Conservation (phyloP, 164 flowering plant genomes). For the Brasenia schreberi region DNA sequence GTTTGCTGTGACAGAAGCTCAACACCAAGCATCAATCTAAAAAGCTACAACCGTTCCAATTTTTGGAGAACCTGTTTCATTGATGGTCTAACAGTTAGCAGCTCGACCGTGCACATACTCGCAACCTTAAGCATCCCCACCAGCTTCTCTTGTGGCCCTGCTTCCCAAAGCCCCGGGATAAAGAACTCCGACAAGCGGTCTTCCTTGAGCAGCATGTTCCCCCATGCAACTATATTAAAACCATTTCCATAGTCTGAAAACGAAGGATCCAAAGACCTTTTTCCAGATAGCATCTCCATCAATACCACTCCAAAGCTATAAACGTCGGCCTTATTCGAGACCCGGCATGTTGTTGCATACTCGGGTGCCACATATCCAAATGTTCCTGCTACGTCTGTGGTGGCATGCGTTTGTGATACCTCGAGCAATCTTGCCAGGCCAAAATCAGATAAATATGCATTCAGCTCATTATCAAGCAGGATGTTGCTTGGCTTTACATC, state of each 20-base stretch:
- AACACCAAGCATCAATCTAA: neutral
- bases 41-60: constrained; percentile 29
- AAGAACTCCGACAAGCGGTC: constrained; percentile 42
- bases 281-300: constrained; percentile 61
- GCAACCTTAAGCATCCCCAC: constrained; percentile 49
- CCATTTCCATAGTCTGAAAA: constrained; percentile 65
- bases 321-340: constrained; percentile 70
- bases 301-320: constrained; percentile 71
- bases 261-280: constrained; percentile 61
- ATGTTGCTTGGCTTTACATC: constrained; percentile 82
- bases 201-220: constrained; percentile 39
- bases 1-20: neutral
- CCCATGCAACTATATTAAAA: constrained; percentile 65
- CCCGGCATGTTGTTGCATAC: constrained; percentile 74
- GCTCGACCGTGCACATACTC: constrained; percentile 41
- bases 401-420: constrained; percentile 70
- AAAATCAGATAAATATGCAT: constrained; percentile 67
- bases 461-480: constrained; percentile 53
- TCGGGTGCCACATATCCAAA: constrained; percentile 83
- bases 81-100: constrained; percentile 45
- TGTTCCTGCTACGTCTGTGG: constrained; percentile 81
- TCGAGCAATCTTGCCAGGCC: constrained; percentile 70
- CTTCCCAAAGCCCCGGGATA: constrained; percentile 37
- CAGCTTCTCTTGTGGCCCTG: constrained; percentile 43
- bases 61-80: constrained; percentile 51